Conservation (phyloP, 495 filamentous ascomycete genomes). For the Aspergillus nidulans region DNA sequence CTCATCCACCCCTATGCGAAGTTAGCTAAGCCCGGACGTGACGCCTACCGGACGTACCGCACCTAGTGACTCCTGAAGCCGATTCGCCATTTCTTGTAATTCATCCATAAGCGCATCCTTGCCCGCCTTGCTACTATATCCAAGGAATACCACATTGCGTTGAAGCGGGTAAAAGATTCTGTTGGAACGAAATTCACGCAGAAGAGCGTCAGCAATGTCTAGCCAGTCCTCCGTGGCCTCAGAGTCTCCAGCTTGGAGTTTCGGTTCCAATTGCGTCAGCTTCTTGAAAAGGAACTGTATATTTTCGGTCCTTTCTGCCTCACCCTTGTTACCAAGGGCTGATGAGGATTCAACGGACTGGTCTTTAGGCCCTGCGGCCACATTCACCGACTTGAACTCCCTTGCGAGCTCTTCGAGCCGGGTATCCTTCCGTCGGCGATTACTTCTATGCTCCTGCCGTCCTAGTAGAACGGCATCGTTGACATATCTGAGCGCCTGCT, state of each 20-base stretch:
- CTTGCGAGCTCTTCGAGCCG: slow-evolving; percentile 40
- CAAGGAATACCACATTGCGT: slow-evolving; percentile 63
- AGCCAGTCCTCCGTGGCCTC: slow-evolving; percentile 64
- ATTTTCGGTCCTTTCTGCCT: slow-evolving; percentile 44
- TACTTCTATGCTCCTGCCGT: slow-evolving; percentile 34
- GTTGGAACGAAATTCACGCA: slow-evolving; percentile 74
- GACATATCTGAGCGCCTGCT: slow-evolving; percentile 68
- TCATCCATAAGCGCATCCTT: slow-evolving; percentile 46
- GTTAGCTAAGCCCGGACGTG: slow-evolving; percentile 9
- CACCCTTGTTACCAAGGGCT: slow-evolving; percentile 20
- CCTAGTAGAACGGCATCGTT: slow-evolving; percentile 67
- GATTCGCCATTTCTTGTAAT: slow-evolving; percentile 62
- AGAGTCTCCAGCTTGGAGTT: slow-evolving; percentile 46
- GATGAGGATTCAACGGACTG: slow-evolving; percentile 14
- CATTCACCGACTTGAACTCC: slow-evolving; percentile 27
- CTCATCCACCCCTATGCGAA: slow-evolving; percentile 19
- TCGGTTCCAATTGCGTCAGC: slow-evolving; percentile 48
- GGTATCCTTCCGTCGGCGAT: slow-evolving; percentile 35
- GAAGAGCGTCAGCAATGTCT: slow-evolving; percentile 64
- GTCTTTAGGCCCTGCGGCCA: slow-evolving; percentile 15
- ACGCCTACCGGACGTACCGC: slow-evolving; percentile 19
- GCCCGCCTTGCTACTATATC: slow-evolving; percentile 50
- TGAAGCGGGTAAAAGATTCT: slow-evolving; percentile 74
- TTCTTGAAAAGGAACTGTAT: slow-evolving; percentile 54
- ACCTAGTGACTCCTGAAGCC: slow-evolving; percentile 55